These are phyloP conservation scores for Cenococcum geophilum DNA, from an alignment of 495 filamentous ascomycete species.

Conservation along the genomic window DNA sequence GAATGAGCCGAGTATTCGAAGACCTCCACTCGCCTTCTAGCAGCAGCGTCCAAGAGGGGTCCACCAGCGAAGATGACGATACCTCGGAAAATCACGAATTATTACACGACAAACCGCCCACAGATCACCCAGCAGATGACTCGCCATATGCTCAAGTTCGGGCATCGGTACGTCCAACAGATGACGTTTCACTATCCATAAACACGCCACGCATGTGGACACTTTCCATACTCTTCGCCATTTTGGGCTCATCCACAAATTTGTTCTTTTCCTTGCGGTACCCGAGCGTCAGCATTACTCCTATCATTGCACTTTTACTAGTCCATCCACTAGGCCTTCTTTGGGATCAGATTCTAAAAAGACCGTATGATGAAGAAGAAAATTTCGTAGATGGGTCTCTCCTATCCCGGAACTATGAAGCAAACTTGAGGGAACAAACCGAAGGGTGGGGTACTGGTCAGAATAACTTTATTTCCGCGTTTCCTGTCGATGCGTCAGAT, in stretches of 20 bases:
- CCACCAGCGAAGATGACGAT: constrained; percentile 15
- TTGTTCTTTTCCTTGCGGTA: constrained; percentile 79
- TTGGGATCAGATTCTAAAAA: constrained; percentile 67
- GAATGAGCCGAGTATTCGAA: constrained; percentile 17
- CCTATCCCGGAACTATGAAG: constrained; percentile 1
- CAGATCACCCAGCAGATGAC: constrained; percentile 20
- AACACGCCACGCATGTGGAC: constrained; percentile 87
- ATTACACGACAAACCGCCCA: constrained; percentile 12
- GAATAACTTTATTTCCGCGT: background rate
- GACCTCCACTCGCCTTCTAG: constrained; percentile 21
- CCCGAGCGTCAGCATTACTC: constrained; percentile 78
- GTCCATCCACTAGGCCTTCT: constrained; percentile 73
- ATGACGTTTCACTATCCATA: constrained; percentile 67
- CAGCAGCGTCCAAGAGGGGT: constrained; percentile 15
- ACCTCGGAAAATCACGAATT: constrained; percentile 16
- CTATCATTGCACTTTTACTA: constrained; percentile 73
- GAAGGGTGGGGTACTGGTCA: background rate
- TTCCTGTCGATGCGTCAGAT: background rate
- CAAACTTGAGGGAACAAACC: background rate
- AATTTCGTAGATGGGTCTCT: constrained; percentile 50
- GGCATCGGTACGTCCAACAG: constrained; percentile 66
- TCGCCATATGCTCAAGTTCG: constrained; percentile 49
- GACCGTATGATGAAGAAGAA: constrained; percentile 54
- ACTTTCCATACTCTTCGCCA: constrained; percentile 67
- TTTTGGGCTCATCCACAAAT: constrained; percentile 76